phyloP scores from a whole-genome alignment of 306 rosid genomes.

The Malus domestica region DNA sequence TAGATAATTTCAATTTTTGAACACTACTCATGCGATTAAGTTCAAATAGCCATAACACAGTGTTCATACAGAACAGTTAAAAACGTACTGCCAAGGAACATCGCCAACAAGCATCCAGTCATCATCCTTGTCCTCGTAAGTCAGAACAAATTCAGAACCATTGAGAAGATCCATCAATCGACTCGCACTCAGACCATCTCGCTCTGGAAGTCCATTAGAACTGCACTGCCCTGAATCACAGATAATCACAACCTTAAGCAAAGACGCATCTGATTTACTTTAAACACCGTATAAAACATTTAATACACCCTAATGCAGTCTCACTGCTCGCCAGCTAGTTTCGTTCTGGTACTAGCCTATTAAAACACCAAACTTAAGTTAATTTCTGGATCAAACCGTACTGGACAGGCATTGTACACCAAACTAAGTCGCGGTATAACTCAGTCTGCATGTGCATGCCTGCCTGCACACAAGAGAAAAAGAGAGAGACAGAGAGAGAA shows the following conservation, averaged over 20 bases:
- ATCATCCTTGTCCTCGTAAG: slow-evolving; percentile 90
- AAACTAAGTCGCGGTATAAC: background rate
- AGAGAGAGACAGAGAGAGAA: slow-evolving; percentile 1
- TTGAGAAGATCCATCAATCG: slow-evolving; percentile 76
- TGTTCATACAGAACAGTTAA: background rate
- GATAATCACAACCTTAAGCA: background rate
- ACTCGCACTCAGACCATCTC: slow-evolving; percentile 72
- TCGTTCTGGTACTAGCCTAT: no score
- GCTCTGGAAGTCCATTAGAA: slow-evolving; percentile 54
- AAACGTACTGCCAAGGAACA: slow-evolving; percentile 94
- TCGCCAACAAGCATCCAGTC: slow-evolving; percentile 99
- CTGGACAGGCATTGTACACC: background rate
- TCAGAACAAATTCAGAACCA: slow-evolving; percentile 79
- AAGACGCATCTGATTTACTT: background rate
- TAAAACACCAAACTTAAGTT: background rate
- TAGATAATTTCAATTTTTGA: background rate
- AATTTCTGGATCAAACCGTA: background rate
- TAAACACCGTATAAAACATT: background rate
- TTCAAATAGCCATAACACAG: background rate
- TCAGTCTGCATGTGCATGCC: background rate
- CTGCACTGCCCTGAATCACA: slow-evolving; percentile 67
- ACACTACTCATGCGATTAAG: background rate
- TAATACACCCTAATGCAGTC: background rate
- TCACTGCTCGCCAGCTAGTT: background rate
- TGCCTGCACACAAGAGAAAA: background rate